Conservation (phyloP, 2,329 filamentous ascomycete genomes). For the Colletotrichum falcatum region DNA sequence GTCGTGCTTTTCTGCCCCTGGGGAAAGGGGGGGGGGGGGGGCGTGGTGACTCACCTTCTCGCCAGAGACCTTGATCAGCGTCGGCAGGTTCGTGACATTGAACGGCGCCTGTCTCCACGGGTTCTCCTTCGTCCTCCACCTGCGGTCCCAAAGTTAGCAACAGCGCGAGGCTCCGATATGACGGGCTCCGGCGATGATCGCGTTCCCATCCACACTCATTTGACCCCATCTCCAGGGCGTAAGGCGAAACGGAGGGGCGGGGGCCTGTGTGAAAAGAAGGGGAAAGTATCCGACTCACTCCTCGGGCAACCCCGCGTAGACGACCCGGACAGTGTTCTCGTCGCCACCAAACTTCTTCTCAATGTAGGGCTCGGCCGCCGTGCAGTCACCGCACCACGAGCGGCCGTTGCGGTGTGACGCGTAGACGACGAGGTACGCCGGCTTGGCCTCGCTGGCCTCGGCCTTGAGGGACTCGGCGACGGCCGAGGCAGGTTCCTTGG, state of each 20-base stretch:
- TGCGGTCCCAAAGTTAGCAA: background rate
- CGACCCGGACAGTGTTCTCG: constrained; percentile 30
- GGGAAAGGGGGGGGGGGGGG: no score
- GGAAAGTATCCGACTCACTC: constrained; percentile 20
- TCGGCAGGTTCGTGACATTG: constrained; percentile 38
- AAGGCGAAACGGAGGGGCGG: background rate
- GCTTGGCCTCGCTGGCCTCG: constrained; percentile 36
- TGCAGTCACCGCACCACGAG: constrained; percentile 37
- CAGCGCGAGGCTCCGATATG: no score
- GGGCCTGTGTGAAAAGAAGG: background rate
- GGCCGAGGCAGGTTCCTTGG: constrained; percentile 31
- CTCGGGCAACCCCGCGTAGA: constrained; percentile 37
- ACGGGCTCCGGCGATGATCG: background rate
- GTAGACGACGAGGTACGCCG: constrained; percentile 38
- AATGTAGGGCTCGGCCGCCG: constrained; percentile 38
- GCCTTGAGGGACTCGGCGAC: constrained; percentile 33
- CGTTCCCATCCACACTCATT: background rate
- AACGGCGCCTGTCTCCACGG: constrained; percentile 38
- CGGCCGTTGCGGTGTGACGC: constrained; percentile 36
- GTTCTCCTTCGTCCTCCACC: constrained; percentile 39
- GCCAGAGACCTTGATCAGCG: constrained; percentile 35
- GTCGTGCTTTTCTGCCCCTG: no score
- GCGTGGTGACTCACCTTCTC: constrained; percentile 19
- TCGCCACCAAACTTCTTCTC: constrained; percentile 37
- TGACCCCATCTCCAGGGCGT: background rate